Evolutionary conservation across 1,284 basidiomycete species (phyloP).

Genomic region (Trametes sp.): DNA sequence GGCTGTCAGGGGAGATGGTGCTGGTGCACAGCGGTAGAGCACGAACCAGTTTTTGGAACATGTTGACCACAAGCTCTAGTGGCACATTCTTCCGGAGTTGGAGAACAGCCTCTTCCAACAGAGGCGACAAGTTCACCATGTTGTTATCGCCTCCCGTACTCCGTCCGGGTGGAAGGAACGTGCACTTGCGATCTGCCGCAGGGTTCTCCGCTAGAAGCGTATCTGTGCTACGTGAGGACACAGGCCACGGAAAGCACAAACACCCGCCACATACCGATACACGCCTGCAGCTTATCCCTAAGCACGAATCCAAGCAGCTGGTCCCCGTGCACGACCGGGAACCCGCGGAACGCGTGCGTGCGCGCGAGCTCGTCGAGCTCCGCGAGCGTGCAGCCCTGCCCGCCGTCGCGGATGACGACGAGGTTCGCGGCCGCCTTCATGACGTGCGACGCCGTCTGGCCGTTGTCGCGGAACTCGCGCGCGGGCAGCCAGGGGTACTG

Average conservation of each 20-base stretch:
- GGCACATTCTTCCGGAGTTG: constrained; percentile 73
- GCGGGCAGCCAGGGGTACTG: constrained; percentile 81
- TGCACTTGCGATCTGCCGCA: constrained; percentile 46
- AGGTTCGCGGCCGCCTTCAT: constrained; percentile 65
- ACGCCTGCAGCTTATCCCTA: constrained; percentile 57
- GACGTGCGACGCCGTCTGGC: constrained; percentile 65
- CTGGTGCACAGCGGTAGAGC: background rate
- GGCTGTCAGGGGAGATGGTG: constrained; percentile 8
- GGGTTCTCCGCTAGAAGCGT: constrained; percentile 43
- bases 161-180: constrained; percentile 42
- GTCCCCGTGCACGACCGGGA: constrained; percentile 62
- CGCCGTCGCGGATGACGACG: constrained; percentile 59
- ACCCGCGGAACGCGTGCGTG: constrained; percentile 61
- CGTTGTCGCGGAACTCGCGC: constrained; percentile 69
- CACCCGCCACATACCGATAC: constrained; percentile 53
- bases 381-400: constrained; percentile 49
- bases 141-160: constrained; percentile 34
- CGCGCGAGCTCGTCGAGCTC: constrained; percentile 59
- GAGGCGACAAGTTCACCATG: constrained; percentile 54
- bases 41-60: constrained; percentile 76
- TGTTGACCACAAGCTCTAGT: constrained; percentile 71
- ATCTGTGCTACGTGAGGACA: constrained; percentile 32
- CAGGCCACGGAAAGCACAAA: background rate
- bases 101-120: constrained; percentile 65
- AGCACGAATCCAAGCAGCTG: constrained; percentile 68